phyloP scores from a whole-genome alignment of 2,329 filamentous ascomycete genomes.

The Chrysosphaeria jannelii region DNA sequence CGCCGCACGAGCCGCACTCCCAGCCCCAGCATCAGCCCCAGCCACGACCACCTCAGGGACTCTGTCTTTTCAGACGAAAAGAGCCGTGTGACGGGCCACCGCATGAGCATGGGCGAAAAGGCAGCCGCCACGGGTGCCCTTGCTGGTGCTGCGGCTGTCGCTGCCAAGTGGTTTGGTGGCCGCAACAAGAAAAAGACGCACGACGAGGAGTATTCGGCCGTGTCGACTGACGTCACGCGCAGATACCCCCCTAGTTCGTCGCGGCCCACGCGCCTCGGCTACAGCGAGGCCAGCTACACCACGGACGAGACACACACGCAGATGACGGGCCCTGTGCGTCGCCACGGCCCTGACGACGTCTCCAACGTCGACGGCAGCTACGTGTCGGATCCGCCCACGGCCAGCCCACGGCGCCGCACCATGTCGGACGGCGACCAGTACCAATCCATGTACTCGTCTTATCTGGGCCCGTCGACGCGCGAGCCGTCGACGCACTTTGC shows the following conservation, averaged over 20 bases:
- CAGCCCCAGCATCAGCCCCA: conserved; percentile 7
- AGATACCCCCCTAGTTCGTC: conserved; percentile 8
- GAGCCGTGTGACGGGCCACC: conserved; percentile 26
- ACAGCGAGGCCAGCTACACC: conserved; percentile 15
- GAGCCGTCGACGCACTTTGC: conserved; percentile 2
- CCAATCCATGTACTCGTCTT: conserved; percentile 27
- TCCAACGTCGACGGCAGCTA: background rate
- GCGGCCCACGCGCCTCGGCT: conserved; percentile 7
- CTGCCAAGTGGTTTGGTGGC: conserved; percentile 24
- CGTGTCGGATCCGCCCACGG: conserved; percentile 16
- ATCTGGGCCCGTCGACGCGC: conserved; percentile 25
- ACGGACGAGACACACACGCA: conserved; percentile 7
- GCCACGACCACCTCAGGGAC: conserved; percentile 24
- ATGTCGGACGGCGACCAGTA: conserved; percentile 13
- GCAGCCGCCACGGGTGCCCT: conserved; percentile 29
- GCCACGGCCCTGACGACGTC: background rate
- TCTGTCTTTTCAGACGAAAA: conserved; percentile 10
- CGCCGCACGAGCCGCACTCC: conserved; percentile 8
- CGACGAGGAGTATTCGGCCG: conserved; percentile 28
- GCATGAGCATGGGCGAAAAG: conserved; percentile 13
- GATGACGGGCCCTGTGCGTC: conserved; percentile 13
- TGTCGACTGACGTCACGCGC: conserved; percentile 28
- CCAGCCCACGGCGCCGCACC: conserved; percentile 14
- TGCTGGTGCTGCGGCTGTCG: conserved; percentile 28
- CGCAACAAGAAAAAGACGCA: conserved; percentile 11